Base-by-base conservation (phyloP, 2,329 filamentous ascomycete genomes). In the Fusarium nygamai region DNA sequence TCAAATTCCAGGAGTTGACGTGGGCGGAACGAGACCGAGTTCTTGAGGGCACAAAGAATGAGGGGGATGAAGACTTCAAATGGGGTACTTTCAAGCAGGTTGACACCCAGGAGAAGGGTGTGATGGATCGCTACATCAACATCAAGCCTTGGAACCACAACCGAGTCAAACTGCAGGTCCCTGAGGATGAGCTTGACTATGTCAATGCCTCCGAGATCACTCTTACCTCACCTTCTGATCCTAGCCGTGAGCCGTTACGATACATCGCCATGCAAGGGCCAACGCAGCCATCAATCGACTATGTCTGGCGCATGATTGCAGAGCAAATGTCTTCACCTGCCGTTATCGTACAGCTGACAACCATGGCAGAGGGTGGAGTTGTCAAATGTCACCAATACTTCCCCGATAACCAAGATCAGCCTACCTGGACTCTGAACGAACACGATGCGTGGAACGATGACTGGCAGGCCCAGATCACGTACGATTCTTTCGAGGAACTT, bases 221-320 rank as follows among this genome's bases (percentile, higher is more conserved):
- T 29, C 84, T 94, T 19, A 75, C 85, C 58, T 85, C 88, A 3
- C 81, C 83, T 6, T 79, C 84, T 19, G 81, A 84, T 61, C 80
- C 81, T 1, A 72, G 77, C 7, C 80, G 81, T 14, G 83, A 85
- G 3, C 81, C 85, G 6, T 83, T 88, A 54, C 84, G 88, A 62
- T 98, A 97, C 82, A 98, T 99, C 76, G 96, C 95, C 60, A 98
- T 97, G 82, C 94, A 97, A 84, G 96, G 96, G 1, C 96, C 96
- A 11, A 98, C 95, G 79, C 83, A 87, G 68, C 89, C 90, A 33
- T 94, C 93, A 22, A 88, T 92, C 63, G 90, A 92, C 75, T 94
- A 97, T 80, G 93, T 97, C 74, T 99, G 96, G 94, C 94, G 96
- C 80, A 99, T 99, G 96, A 87, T 98, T 41, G 93, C 94, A 81